Evolutionary conservation across 768 basidiomycete genomes (phyloP).

Genomic region (Mycena alexandri): DNA sequence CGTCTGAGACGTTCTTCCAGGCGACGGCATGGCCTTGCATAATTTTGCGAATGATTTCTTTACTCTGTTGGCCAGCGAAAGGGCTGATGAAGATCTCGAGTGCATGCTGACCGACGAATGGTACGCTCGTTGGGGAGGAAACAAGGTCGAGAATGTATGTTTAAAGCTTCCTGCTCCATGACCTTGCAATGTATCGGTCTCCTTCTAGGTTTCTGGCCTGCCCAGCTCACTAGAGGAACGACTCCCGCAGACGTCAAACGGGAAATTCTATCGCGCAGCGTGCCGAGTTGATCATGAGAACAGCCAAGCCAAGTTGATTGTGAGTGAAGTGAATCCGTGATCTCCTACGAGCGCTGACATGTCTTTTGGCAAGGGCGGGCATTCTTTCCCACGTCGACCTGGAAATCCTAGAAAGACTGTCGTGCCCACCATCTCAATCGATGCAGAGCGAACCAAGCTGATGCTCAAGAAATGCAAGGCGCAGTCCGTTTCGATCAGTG

Average conservation of each 20-base stretch:
- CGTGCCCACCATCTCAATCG: constrained; percentile 76
- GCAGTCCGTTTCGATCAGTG: constrained; percentile 79
- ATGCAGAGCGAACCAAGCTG: constrained; percentile 64
- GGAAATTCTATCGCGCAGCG: constrained; percentile 59
- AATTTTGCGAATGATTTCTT: constrained; percentile 87
- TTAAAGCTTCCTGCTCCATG: not conserved
- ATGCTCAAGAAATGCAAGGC: constrained; percentile 80
- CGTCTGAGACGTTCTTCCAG: not conserved
- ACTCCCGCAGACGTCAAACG: constrained; percentile 50
- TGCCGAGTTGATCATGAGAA: constrained; percentile 68
- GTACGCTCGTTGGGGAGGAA: constrained; percentile 42
- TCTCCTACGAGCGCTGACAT: constrained; percentile 13
- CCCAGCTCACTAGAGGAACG: constrained; percentile 65
- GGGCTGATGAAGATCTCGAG: constrained; percentile 45
- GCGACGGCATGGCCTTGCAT: constrained; percentile 91
- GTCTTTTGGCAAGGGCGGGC: constrained; percentile 69
- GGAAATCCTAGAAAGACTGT: constrained; percentile 67
- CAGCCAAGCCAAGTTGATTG: constrained; percentile 69
- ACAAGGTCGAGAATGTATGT: constrained; percentile 38
- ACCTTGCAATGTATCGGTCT: not conserved
- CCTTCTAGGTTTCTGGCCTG: constrained; percentile 35
- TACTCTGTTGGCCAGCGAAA: constrained; percentile 62
- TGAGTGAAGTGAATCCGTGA: constrained; percentile 42
- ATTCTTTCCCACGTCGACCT: constrained; percentile 70
- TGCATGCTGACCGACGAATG: constrained; percentile 51